Evolutionary conservation across 805 yeast species (phyloP).

Genomic region (Kuraishia hungarica): DNA sequence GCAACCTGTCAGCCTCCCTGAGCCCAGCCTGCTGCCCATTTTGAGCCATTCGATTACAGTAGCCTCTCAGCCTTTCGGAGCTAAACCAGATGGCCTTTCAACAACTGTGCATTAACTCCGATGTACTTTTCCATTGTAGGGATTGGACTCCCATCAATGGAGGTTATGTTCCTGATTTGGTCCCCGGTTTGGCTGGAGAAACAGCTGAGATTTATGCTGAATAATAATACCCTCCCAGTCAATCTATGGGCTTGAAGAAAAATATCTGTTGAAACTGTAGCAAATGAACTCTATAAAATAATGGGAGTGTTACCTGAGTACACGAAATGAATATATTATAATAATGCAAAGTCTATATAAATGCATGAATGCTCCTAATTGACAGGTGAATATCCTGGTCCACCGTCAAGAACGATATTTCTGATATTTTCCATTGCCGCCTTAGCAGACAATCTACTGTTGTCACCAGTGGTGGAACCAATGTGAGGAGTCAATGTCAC

Average conservation of each 20-base stretch:
- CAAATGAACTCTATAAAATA: no score
- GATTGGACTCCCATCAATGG: no score
- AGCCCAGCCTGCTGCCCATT: no score
- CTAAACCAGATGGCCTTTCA: not conserved
- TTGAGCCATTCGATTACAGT: not conserved
- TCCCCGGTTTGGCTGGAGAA: no score
- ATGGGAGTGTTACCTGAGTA: not conserved
- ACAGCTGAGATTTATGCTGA: no score
- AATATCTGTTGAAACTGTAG: no score
- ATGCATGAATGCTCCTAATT: conserved; percentile 9
- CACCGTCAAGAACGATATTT: conserved; percentile 24
- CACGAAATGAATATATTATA: not conserved
- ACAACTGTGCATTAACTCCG: no score
- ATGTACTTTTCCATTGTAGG: no score
- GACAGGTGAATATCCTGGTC: conserved; percentile 16
- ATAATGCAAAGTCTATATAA: not conserved
- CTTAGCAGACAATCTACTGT: conserved; percentile 33
- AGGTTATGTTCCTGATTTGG: no score
- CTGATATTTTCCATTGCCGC: conserved; percentile 36
- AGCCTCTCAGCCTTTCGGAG: not conserved
- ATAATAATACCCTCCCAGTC: no score
- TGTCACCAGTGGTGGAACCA: conserved; percentile 47
- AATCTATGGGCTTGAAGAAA: no score
- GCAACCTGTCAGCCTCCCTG: not conserved
- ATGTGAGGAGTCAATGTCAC: conserved; percentile 53